phyloP scores from a whole-genome alignment of 306 rosid species.

The Albizia julibrissin region DNA sequence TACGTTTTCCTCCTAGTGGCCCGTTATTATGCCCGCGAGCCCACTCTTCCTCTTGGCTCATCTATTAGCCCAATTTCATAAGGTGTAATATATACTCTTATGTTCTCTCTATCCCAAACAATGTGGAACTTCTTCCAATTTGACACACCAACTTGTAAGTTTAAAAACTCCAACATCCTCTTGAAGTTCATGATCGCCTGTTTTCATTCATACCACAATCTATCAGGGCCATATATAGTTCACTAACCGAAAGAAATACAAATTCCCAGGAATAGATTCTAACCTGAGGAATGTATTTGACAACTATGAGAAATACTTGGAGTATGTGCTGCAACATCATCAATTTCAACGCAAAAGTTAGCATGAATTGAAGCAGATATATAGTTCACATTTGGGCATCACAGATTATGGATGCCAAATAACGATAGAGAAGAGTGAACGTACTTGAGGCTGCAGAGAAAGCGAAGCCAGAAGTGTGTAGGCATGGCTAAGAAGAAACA shows the following conservation, averaged over 20 bases:
- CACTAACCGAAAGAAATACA: neutral
- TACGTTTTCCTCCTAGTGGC: too few relatives aligned
- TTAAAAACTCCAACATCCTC: too few relatives aligned
- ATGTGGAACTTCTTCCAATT: too few relatives aligned
- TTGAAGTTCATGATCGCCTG: conserved; percentile 49
- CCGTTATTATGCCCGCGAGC: too few relatives aligned
- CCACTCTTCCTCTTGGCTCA: too few relatives aligned
- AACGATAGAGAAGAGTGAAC: conserved; percentile 23
- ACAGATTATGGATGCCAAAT: neutral
- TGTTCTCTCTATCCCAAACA: too few relatives aligned
- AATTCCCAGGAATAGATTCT: neutral
- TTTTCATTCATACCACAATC: conserved; percentile 6
- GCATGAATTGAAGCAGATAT: neutral
- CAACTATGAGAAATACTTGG: conserved; percentile 72
- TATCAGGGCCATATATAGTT: too few relatives aligned
- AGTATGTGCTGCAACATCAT: conserved; percentile 34
- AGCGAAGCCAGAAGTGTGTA: conserved; percentile 87
- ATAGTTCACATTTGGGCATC: conserved; percentile 17
- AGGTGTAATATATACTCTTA: too few relatives aligned
- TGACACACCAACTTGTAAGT: too few relatives aligned
- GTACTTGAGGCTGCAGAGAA: conserved; percentile 70
- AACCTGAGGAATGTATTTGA: conserved; percentile 96
- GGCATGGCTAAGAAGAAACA: conserved; percentile 81
- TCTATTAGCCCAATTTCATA: too few relatives aligned
- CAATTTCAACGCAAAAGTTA: conserved; percentile 35